phyloP scores from a whole-genome alignment of 768 basidiomycete species.

The Cystobasidium ongulense region DNA sequence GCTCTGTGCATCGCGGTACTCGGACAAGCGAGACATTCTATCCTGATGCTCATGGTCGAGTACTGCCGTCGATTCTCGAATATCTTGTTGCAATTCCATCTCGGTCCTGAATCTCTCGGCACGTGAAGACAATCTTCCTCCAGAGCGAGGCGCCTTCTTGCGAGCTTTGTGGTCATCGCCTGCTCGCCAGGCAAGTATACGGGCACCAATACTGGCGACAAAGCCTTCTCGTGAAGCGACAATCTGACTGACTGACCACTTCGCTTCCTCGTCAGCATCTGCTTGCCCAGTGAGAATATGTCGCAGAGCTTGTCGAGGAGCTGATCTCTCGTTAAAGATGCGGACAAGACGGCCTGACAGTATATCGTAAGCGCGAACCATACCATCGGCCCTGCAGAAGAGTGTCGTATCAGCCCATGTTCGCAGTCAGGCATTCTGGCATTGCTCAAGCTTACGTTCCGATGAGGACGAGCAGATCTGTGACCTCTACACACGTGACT shows the following conservation, averaged over 20 bases:
- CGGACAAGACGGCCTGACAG: constrained; percentile 11
- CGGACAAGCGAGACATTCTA: background rate
- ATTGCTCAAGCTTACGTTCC: constrained; percentile 1
- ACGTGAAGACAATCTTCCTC: constrained; percentile 17
- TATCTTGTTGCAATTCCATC: constrained; percentile 3
- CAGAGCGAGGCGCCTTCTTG: constrained; percentile 15
- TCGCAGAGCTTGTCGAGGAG: constrained; percentile 30
- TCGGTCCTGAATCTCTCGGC: constrained; percentile 27
- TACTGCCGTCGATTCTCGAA: constrained; percentile 12
- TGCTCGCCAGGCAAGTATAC: constrained; percentile 18
- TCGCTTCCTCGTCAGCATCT: constrained; percentile 27
- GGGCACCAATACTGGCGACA: constrained; percentile 30
- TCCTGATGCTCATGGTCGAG: constrained; percentile 23
- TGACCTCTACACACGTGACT: constrained; percentile 25
- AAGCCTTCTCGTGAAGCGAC: constrained; percentile 8
- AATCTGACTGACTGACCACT: constrained; percentile 18
- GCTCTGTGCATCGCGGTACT: constrained; percentile 6
- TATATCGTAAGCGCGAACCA: constrained; percentile 24
- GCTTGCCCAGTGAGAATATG: constrained; percentile 5
- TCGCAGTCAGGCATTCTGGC: background rate
- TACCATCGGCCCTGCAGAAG: constrained; percentile 14
- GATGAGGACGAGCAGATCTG: constrained; percentile 15
- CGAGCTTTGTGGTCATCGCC: background rate
- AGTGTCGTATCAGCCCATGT: background rate
- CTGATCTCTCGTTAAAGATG: constrained; percentile 28